Conservation (phyloP, 2,329 filamentous ascomycete species). For the Piedraia hortae region DNA sequence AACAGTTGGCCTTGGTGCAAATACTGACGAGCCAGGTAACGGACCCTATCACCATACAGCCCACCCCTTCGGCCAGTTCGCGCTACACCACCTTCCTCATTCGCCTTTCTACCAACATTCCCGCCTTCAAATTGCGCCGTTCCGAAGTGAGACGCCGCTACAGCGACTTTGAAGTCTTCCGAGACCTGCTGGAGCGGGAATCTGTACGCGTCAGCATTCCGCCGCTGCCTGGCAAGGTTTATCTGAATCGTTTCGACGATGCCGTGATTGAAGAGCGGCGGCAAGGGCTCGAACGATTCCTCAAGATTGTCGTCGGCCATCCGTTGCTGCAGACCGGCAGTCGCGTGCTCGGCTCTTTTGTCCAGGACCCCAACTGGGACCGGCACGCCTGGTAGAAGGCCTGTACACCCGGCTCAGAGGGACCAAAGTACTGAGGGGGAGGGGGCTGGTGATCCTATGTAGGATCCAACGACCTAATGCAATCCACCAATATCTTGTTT, state of each 20-base stretch:
- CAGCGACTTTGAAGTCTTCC: slow-evolving; percentile 95
- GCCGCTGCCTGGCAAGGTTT: slow-evolving; percentile 85
- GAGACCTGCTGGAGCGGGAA: slow-evolving; percentile 91
- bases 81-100: slow-evolving; percentile 98
- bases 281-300: slow-evolving; percentile 75
- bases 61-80: slow-evolving; percentile 25
- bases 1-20: neutral
- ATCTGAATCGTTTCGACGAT: slow-evolving; percentile 92
- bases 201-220: slow-evolving; percentile 84
- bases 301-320: slow-evolving; percentile 93
- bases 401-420: too few relatives aligned
- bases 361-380: slow-evolving; percentile 88
- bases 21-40: slow-evolving; percentile 33
- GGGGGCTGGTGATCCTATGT: too few relatives aligned
- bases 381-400: slow-evolving; percentile 64
- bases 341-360: slow-evolving; percentile 85
- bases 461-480: too few relatives aligned
- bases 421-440: too few relatives aligned
- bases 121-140: slow-evolving; percentile 77
- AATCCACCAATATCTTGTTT: too few relatives aligned
- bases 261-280: slow-evolving; percentile 89
- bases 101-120: slow-evolving; percentile 91
- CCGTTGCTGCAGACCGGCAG: slow-evolving; percentile 90
- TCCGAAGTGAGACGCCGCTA: slow-evolving; percentile 77
- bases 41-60: slow-evolving; percentile 81